These are phyloP conservation scores for Paecilomyces dactylethromorphus DNA, from an alignment of 2,329 filamentous ascomycete genomes.

Conservation along the genomic window DNA sequence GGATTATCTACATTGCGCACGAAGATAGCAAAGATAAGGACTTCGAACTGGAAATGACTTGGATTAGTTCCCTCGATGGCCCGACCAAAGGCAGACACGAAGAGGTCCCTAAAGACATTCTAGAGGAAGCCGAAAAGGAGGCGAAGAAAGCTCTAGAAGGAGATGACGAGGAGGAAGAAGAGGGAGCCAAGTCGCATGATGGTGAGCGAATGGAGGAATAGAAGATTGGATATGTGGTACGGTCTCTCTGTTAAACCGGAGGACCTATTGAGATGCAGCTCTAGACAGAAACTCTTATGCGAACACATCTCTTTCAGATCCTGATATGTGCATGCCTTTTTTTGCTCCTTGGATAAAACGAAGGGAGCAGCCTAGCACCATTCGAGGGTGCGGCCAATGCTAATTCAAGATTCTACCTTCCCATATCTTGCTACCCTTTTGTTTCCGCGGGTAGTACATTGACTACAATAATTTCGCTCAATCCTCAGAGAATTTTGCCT, in stretches of 20 bases:
- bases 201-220: conserved; percentile 87
- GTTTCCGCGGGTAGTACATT: background rate
- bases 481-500: conserved; percentile 49
- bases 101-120: conserved; percentile 84
- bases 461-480: background rate
- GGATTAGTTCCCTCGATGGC: conserved; percentile 79
- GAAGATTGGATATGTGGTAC: conserved; percentile 11
- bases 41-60: conserved; percentile 98
- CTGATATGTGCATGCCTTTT: background rate
- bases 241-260: conserved; percentile 5
- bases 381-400: background rate
- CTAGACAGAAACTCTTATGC: background rate
- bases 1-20: conserved; percentile 95
- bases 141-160: conserved; percentile 85
- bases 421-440: background rate
- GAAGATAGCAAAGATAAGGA: conserved; percentile 99
- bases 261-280: background rate
- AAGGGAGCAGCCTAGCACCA: background rate
- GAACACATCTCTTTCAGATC: background rate
- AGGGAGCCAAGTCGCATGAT: conserved; percentile 52
- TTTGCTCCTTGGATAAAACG: background rate
- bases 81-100: conserved; percentile 89
- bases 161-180: conserved; percentile 76
- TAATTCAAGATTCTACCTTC: background rate
- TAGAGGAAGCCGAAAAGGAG: conserved; percentile 85